A percentile compares a stretch with the other conserved stretches of the same genome.
These are phyloP conservation scores for Colletotrichum gigasporum DNA, from an alignment of 2,329 filamentous ascomycete species.

Conservation along the genomic window DNA sequence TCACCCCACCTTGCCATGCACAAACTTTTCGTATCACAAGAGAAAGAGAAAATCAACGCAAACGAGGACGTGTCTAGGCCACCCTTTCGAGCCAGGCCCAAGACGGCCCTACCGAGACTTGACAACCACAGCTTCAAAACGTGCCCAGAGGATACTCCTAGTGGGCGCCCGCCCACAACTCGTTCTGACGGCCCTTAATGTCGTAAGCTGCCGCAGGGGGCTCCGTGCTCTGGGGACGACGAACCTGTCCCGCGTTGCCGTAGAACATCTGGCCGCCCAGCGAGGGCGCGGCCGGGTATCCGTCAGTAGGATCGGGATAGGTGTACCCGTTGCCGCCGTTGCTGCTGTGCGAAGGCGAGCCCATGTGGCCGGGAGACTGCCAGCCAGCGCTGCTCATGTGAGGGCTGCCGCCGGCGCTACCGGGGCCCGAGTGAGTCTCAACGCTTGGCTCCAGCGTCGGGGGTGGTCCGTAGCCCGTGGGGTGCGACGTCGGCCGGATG, in stretches of 20 bases:
- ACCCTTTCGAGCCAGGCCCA: too few relatives aligned
- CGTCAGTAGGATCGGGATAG: slow-evolving; percentile 87
- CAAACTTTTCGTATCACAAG: slow-evolving; percentile 25
- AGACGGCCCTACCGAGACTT: too few relatives aligned
- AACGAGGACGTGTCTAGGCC: neutral
- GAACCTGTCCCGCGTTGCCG: slow-evolving; percentile 68
- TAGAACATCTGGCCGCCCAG: slow-evolving; percentile 79
- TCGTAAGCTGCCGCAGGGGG: slow-evolving; percentile 68
- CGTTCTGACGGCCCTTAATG: slow-evolving; percentile 64
- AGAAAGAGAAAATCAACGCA: neutral
- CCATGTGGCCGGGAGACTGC: slow-evolving; percentile 83
- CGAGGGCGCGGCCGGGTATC: slow-evolving; percentile 66
- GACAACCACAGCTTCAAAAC: too few relatives aligned
- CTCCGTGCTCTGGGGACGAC: slow-evolving; percentile 80
- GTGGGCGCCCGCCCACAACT: slow-evolving; percentile 63
- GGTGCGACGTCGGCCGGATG: slow-evolving; percentile 84
- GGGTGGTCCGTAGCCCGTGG: slow-evolving; percentile 82
- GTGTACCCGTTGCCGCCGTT: slow-evolving; percentile 70
- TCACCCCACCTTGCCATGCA: slow-evolving; percentile 29
- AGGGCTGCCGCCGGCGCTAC: slow-evolving; percentile 83
- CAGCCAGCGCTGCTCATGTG: slow-evolving; percentile 85
- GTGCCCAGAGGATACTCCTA: slow-evolving; percentile 36
- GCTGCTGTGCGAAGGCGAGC: slow-evolving; percentile 73
- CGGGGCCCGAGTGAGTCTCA: slow-evolving; percentile 73
- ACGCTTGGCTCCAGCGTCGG: slow-evolving; percentile 86